Evolutionary conservation across 805 yeast genomes (phyloP).

Genomic region (Saccharomycopsis sp.): DNA sequence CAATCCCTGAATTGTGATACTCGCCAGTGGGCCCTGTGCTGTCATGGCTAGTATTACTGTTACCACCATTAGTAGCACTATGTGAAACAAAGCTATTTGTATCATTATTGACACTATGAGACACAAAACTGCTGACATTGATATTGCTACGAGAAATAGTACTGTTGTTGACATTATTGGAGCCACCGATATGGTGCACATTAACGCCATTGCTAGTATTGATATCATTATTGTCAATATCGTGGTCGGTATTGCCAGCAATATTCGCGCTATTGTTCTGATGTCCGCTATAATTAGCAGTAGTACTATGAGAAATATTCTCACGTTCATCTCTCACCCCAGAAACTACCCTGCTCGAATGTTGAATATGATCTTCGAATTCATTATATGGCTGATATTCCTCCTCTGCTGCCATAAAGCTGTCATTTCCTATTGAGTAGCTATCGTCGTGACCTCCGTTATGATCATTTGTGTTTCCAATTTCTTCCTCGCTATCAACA

Average conservation of each 20-base stretch:
- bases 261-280: not conserved
- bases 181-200: not conserved
- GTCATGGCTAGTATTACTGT: too few species aligned
- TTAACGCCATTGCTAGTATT: not conserved
- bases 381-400: slow-evolving; percentile 13
- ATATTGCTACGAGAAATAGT: not conserved
- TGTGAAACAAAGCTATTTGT: not conserved
- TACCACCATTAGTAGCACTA: too few species aligned
- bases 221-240: not conserved
- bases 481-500: slow-evolving; percentile 14
- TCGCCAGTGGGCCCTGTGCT: too few species aligned
- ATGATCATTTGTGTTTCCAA: not conserved
- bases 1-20: slow-evolving; percentile 1
- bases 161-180: slow-evolving; percentile 1
- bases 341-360: not conserved
- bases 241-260: not conserved
- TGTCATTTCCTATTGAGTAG: slow-evolving; percentile 3
- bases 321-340: not conserved
- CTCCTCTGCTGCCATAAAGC: slow-evolving; percentile 19
- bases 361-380: not conserved
- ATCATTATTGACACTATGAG: too few species aligned
- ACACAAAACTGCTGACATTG: too few species aligned
- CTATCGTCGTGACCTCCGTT: not conserved
- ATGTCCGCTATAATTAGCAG: not conserved
- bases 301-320: not conserved